A percentile compares a stretch with the other conserved stretches of the same genome.
These are phyloP conservation scores for Cerioporus squamosus DNA, from an alignment of 1,284 basidiomycete genomes.

Conservation along the genomic window DNA sequence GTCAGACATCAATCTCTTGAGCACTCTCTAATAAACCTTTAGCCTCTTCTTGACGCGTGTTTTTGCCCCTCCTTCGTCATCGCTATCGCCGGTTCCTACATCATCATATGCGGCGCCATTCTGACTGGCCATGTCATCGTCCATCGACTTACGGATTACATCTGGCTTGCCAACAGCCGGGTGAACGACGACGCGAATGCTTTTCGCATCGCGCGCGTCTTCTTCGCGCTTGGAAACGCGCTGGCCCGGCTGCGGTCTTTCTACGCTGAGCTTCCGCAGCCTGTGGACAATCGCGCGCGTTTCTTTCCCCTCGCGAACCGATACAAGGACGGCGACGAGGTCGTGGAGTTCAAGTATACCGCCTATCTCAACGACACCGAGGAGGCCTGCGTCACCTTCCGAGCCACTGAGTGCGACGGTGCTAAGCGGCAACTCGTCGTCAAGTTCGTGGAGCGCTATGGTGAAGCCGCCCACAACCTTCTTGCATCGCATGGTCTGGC, in stretches of 20 bases:
- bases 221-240: conserved; percentile 5
- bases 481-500: not conserved
- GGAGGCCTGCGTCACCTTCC: no score
- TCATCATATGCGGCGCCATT: conserved; percentile 15
- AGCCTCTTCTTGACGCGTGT: conserved; percentile 2
- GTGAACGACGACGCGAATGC: conserved; percentile 6
- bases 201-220: conserved; percentile 11
- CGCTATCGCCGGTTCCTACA: conserved; percentile 13
- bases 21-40: no score
- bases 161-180: conserved; percentile 22
- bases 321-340: no score
- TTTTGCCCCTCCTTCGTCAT: conserved; percentile 15
- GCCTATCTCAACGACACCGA: no score
- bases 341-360: no score
- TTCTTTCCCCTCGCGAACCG: no score
- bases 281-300: no score
- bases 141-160: conserved; percentile 21
- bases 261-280: no score
- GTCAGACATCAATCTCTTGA: no score
- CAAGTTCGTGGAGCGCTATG: not conserved
- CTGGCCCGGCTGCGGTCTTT: no score
- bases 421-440: no score
- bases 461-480: not conserved
- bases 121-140: conserved; percentile 12
- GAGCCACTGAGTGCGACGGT: no score